Evolutionary conservation across 1,139 yeast genomes (phyloP), one percentile per base, ranked within the genome.

Genomic region (Pichia cactophila): DNA sequence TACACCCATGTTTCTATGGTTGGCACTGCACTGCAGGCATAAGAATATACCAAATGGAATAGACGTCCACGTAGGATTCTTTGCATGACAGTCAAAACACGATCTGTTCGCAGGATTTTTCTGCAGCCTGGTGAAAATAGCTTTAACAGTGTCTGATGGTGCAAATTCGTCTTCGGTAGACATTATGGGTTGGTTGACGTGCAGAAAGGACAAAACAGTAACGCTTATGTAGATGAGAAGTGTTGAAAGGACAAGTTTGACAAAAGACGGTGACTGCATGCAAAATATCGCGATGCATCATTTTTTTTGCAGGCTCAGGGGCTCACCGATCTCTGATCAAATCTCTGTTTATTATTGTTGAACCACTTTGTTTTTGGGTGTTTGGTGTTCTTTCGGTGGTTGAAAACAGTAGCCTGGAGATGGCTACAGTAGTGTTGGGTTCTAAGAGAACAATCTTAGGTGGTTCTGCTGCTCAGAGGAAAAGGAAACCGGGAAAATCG

Each of bases 61-160:
- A 29, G 96, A 87, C 3, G 97, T 94, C 98, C 98, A 92, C 48
- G 95, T 95, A 31, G 98, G 97, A 67, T 90, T 90, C 58, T 88
- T 92, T 38, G 95, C 90, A 33, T 77, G 79, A 69, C 98, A 92
- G 67, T 92, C 98, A 68, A 90, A 89, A 68, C 98, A 92, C 48
- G 78, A 82, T 62, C 83, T 84, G 69, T 87, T 88, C 44, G 89
- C 86, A 7, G 86, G 79, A 54, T 81, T 78, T 57, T 79, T 77
- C 58, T 75, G 78, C 52, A 83, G 71, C 61, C 77, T 72, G 47
- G 71, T 70, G 62, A 85, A 84, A 51, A 85, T 73, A 40, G 72
- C 70, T 43, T 73, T 73, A 45, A 80, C 81, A 64, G 83, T 89
- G 52, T 80, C 83, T 60, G 78, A 78, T 39, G 78, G 67, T 42